Percentiles rank a stretch among this genome's conserved stretches.
Conservation (phyloP, 164 flowering plant genomes). For the Dillenia turbinata region DNA sequence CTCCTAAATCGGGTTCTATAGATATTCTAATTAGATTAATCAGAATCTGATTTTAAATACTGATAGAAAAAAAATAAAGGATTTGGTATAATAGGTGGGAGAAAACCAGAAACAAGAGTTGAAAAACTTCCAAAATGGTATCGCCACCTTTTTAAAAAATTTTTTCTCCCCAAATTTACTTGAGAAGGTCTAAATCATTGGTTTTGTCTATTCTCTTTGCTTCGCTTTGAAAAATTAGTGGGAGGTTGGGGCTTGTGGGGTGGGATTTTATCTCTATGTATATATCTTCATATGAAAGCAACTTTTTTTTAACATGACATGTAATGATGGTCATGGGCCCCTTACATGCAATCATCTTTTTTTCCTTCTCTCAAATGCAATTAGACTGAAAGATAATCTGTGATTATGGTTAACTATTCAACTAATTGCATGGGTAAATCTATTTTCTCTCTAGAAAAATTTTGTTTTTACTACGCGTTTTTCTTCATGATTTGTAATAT, state of each 20-base stretch:
- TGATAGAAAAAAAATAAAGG: neutral
- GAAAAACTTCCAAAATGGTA: slow-evolving; percentile 3
- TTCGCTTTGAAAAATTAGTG: slow-evolving; percentile 13
- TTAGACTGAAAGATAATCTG: no score
- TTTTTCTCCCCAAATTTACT: slow-evolving; percentile 1
- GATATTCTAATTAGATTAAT: neutral
- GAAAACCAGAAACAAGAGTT: neutral
- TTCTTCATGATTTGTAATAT: no score
- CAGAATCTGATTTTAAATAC: neutral
- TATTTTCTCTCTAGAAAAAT: no score
- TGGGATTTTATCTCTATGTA: no score
- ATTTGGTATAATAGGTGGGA: neutral
- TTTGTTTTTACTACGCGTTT: no score
- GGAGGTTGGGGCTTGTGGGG: neutral
- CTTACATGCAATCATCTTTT: no score
- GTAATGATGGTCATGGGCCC: no score
- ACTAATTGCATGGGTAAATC: no score
- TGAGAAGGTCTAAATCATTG: slow-evolving; percentile 42
- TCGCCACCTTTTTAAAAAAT: neutral
- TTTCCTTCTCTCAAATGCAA: no score
- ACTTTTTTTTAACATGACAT: no score
- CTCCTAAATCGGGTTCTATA: neutral
- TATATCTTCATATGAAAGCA: no score
- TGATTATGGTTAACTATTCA: no score
- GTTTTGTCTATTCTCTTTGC: slow-evolving; percentile 20